Percentiles rank a stretch among this genome's conserved stretches.
Evolutionary conservation across 306 rosid species (phyloP).

Genomic region (Medicago truncatula): MtrunA17r5.0-ANR NC_053043.1:19795501-19796000

Average conservation of each 20-base stretch:
- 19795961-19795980: slow-evolving; percentile 8
- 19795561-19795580: slow-evolving; percentile 54
- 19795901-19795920: slow-evolving; percentile 71
- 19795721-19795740: slow-evolving; percentile 27
- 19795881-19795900: slow-evolving; percentile 68
- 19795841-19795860: slow-evolving; percentile 90
- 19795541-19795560: slow-evolving; percentile 47
- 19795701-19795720: slow-evolving; percentile 34
- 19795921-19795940: slow-evolving; percentile 88
- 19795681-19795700: slow-evolving; percentile 56
- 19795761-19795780: slow-evolving; percentile 41
- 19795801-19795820: slow-evolving; percentile 55
- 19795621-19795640: slow-evolving; percentile 82
- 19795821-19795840: slow-evolving; percentile 64
- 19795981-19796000: slow-evolving; percentile 37
- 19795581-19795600: slow-evolving; percentile 42
- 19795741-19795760: slow-evolving; percentile 59
- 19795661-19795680: slow-evolving; percentile 57
- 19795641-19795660: slow-evolving; percentile 36
- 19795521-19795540: slow-evolving; percentile 57
- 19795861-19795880: slow-evolving; percentile 55
- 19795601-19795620: slow-evolving; percentile 61
- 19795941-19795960: slow-evolving; percentile 58
- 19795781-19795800: not conserved
- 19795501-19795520: not conserved